Conservation (phyloP, 176 grass and related monocot genomes). For the Eragrostis nindensis region DNA sequence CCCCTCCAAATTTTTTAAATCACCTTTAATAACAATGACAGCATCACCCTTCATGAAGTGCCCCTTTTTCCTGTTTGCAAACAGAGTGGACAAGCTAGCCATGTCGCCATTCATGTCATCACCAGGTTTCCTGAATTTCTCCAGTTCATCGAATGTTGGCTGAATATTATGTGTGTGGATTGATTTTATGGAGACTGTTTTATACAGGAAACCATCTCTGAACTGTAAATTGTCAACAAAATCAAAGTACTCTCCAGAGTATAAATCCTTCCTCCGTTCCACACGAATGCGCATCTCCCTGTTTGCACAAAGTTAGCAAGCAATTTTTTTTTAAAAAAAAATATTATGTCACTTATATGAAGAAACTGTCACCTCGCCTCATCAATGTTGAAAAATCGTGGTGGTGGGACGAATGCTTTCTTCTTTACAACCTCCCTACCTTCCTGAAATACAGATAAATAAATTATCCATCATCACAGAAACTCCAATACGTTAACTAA, state of each 20-base stretch:
- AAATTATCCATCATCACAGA: slow-evolving; percentile 20
- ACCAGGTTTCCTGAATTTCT: slow-evolving; percentile 94
- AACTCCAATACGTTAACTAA: background rate
- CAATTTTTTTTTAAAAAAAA: slow-evolving; percentile 35
- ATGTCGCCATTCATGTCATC: slow-evolving; percentile 87
- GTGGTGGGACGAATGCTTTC: slow-evolving; percentile 94
- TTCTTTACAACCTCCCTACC: slow-evolving; percentile 83
- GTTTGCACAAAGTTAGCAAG: slow-evolving; percentile 46
- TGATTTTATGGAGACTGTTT: slow-evolving; percentile 86
- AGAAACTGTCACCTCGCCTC: slow-evolving; percentile 76
- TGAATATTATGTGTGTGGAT: slow-evolving; percentile 78
- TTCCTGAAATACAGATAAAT: slow-evolving; percentile 64
- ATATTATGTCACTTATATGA: slow-evolving; percentile 23
- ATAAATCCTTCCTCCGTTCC: slow-evolving; percentile 70
- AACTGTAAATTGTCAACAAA: slow-evolving; percentile 87
- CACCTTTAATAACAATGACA: slow-evolving; percentile 83
- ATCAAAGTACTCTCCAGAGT: slow-evolving; percentile 88
- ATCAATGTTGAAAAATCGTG: slow-evolving; percentile 97
- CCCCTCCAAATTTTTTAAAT: slow-evolving; percentile 90
- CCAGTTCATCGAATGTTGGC: slow-evolving; percentile 87
- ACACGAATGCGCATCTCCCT: slow-evolving; percentile 92
- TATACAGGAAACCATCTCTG: slow-evolving; percentile 97
- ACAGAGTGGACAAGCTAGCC: slow-evolving; percentile 83
- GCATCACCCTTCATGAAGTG: slow-evolving; percentile 99
- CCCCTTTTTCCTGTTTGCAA: slow-evolving; percentile 98